These are phyloP conservation scores for Vitis labrusca DNA, from an alignment of 164 flowering plant species.

Conservation along the genomic window DNA sequence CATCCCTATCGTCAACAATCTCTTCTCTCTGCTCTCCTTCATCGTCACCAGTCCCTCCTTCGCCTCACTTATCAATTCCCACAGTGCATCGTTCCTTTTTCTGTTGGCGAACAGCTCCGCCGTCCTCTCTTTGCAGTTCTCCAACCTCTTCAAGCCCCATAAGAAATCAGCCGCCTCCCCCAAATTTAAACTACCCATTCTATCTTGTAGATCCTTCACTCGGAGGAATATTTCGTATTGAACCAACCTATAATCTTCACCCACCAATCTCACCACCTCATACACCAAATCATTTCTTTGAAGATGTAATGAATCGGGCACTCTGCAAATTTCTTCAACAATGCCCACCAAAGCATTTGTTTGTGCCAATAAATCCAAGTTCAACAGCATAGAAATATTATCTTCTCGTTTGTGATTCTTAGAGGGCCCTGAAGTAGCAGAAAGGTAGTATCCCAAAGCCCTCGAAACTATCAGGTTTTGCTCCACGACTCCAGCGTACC, in stretches of 20 bases:
- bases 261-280: conserved; percentile 40
- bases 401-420: conserved; percentile 10
- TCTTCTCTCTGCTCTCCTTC: conserved; percentile 19
- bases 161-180: conserved; percentile 51
- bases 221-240: conserved; percentile 50
- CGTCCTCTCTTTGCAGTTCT: conserved; percentile 47
- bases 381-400: conserved; percentile 24
- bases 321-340: conserved; percentile 37
- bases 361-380: conserved; percentile 37
- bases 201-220: conserved; percentile 38
- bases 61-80: conserved; percentile 45
- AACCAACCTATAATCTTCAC: conserved; percentile 38
- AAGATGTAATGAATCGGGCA: conserved; percentile 39
- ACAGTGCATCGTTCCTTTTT: conserved; percentile 33
- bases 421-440: conserved; percentile 3
- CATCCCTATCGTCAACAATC: conserved; percentile 7
- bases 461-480: conserved; percentile 39
- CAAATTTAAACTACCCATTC: conserved; percentile 33
- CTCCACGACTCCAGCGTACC: conserved; percentile 62
- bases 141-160: conserved; percentile 41
- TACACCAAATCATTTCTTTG: conserved; percentile 36
- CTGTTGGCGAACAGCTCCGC: conserved; percentile 27
- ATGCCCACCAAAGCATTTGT: conserved; percentile 40
- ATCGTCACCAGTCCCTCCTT: conserved; percentile 25
- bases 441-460: conserved; percentile 39